These are phyloP conservation scores for Platanthera zijinensis DNA, from an alignment of 106 monocot species.

Conservation along the genomic window DNA sequence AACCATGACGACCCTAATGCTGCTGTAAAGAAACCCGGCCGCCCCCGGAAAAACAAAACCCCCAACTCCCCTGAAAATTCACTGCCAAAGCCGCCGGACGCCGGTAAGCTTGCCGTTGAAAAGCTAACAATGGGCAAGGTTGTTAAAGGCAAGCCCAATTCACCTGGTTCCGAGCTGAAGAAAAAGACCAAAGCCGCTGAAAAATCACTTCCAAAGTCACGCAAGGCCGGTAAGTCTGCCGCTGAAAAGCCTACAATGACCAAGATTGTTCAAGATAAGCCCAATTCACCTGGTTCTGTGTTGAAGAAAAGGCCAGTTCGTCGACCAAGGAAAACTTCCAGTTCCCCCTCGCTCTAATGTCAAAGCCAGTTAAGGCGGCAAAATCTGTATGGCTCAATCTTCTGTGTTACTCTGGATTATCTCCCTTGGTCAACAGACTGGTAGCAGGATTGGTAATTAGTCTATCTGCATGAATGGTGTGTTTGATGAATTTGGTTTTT, in stretches of 20 bases:
- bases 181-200: neutral
- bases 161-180: neutral
- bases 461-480: neutral
- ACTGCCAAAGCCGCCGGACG: neutral
- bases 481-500: neutral
- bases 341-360: neutral
- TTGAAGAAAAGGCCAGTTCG: slow-evolving; percentile 4
- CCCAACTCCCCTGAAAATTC: neutral
- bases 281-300: neutral
- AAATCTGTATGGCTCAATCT: neutral
- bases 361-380: neutral
- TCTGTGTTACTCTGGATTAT: neutral
- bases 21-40: slow-evolving; percentile 7
- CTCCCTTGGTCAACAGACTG: neutral
- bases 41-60: neutral
- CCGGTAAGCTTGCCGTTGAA: neutral
- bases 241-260: neutral
- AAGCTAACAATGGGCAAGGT: neutral
- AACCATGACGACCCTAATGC: neutral
- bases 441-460: neutral
- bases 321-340: neutral
- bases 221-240: too few relatives aligned
- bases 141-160: neutral
- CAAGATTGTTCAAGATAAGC: neutral
- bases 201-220: too few relatives aligned